Conservation (phyloP, 2,329 filamentous ascomycete species). For the Colletotrichum cereale region DNA sequence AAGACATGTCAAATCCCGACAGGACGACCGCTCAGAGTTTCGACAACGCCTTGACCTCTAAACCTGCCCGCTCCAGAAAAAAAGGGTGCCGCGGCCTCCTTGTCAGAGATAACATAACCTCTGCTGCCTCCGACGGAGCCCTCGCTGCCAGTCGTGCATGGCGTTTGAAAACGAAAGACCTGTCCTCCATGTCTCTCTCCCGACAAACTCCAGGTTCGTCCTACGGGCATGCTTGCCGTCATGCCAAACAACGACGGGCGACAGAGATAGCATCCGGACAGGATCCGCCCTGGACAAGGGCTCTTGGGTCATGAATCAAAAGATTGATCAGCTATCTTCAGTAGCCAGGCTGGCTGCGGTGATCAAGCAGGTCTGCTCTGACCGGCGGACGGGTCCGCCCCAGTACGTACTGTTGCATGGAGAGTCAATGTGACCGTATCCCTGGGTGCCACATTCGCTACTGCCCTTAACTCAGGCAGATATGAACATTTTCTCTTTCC, state of each 20-base stretch:
- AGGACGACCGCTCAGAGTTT: slow-evolving; percentile 25
- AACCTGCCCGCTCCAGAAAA: neutral
- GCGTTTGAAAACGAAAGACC: neutral
- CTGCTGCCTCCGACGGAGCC: slow-evolving; percentile 17
- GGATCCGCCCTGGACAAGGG: slow-evolving; percentile 22
- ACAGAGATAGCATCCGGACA: slow-evolving; percentile 12
- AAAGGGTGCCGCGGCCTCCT: neutral
- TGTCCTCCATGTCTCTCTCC: slow-evolving; percentile 18
- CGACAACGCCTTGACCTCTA: slow-evolving; percentile 4
- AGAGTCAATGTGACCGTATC: slow-evolving; percentile 33
- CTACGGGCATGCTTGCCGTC: neutral
- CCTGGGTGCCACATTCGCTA: slow-evolving; percentile 11
- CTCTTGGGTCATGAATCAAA: slow-evolving; percentile 13
- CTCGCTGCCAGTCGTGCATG: slow-evolving; percentile 10
- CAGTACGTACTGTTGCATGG: slow-evolving; percentile 6
- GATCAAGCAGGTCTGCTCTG: neutral
- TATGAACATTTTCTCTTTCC: neutral
- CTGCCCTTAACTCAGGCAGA: slow-evolving; percentile 17
- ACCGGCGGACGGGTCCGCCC: neutral
- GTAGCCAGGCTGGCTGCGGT: neutral
- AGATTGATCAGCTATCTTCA: slow-evolving; percentile 4
- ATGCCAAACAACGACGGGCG: slow-evolving; percentile 13
- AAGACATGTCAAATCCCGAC: slow-evolving; percentile 33
- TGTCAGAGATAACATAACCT: slow-evolving; percentile 1
- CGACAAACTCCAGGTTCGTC: slow-evolving; percentile 1